A percentile compares a stretch with the other conserved stretches of the same genome.
phyloP scores from a whole-genome alignment of 768 basidiomycete genomes.

The Leccinum subtestaceum region DNA sequence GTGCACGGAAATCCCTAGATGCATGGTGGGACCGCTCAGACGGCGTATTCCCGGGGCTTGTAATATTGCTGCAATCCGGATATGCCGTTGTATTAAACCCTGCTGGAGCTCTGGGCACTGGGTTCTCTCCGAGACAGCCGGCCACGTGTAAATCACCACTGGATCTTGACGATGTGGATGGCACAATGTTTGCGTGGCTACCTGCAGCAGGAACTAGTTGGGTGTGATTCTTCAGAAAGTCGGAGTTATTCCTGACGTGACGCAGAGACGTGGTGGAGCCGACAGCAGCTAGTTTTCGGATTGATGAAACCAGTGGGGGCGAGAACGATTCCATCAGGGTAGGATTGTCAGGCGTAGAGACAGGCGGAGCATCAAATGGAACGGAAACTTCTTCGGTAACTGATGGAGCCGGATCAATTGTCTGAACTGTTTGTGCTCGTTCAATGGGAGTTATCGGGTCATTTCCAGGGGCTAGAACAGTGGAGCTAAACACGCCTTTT shows the following conservation, averaged over 20 bases:
- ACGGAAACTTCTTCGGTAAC: background rate
- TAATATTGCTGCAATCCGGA: conserved; percentile 16
- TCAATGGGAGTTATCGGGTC: background rate
- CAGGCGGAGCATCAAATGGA: background rate
- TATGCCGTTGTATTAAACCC: conserved; percentile 4
- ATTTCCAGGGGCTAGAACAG: conserved; percentile 4
- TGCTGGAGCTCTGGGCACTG: conserved; percentile 6
- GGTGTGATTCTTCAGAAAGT: background rate
- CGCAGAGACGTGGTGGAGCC: conserved; percentile 10
- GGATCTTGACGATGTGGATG: conserved; percentile 1
- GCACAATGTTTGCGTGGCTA: background rate
- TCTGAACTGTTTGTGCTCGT: conserved; percentile 1
- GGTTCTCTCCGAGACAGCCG: background rate
- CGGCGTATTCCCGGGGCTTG: conserved; percentile 17
- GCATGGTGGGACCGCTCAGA: background rate
- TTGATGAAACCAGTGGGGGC: background rate
- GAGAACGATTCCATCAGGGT: background rate
- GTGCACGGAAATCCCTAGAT: background rate
- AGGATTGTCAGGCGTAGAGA: background rate
- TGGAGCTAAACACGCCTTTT: conserved; percentile 12
- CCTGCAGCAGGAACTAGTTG: background rate
- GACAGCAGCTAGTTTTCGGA: background rate
- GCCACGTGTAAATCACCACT: background rate
- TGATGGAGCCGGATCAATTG: conserved; percentile 4
- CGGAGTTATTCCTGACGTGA: conserved; percentile 3